phyloP scores from a whole-genome alignment of 345 rosid genomes.

The Pugionium dolabratum region DNA sequence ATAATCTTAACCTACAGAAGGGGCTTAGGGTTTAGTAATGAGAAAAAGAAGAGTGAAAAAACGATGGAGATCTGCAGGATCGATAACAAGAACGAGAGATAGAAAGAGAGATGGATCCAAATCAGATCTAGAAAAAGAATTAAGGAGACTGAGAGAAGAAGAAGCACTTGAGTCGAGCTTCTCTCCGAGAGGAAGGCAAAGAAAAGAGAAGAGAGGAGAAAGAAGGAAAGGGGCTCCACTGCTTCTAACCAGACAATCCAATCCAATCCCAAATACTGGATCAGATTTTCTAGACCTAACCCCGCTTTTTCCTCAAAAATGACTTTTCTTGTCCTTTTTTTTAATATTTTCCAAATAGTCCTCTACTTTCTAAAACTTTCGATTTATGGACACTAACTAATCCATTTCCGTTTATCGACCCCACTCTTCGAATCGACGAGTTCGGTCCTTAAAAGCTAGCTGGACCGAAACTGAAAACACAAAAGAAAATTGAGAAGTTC shows the following conservation, averaged over 20 bases:
- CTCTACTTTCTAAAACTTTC: slow-evolving; percentile 12
- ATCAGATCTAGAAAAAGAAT: slow-evolving; percentile 27
- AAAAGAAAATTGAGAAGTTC: slow-evolving; percentile 4
- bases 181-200: slow-evolving; percentile 21
- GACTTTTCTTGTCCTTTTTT: slow-evolving; percentile 24
- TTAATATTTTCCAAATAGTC: background rate
- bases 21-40: slow-evolving; percentile 23
- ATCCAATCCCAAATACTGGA: slow-evolving; percentile 38
- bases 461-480: background rate
- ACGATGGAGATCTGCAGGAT: slow-evolving; percentile 21
- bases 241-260: slow-evolving; percentile 39
- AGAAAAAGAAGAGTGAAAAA: slow-evolving; percentile 1
- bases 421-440: background rate
- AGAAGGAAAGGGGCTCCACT: slow-evolving; percentile 37
- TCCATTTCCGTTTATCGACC: background rate
- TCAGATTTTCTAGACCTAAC: slow-evolving; percentile 41
- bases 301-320: slow-evolving; percentile 27
- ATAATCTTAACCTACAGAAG: slow-evolving; percentile 14
- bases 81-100: background rate
- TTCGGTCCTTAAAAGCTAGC: too few species aligned
- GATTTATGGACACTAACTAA: background rate
- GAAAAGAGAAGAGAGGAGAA: background rate
- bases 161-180: slow-evolving; percentile 25
- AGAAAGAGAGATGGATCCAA: slow-evolving; percentile 10
- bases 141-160: background rate